Conservation (phyloP, 2,329 filamentous ascomycete genomes). For the Aspergillus eucalypticola region DNA sequence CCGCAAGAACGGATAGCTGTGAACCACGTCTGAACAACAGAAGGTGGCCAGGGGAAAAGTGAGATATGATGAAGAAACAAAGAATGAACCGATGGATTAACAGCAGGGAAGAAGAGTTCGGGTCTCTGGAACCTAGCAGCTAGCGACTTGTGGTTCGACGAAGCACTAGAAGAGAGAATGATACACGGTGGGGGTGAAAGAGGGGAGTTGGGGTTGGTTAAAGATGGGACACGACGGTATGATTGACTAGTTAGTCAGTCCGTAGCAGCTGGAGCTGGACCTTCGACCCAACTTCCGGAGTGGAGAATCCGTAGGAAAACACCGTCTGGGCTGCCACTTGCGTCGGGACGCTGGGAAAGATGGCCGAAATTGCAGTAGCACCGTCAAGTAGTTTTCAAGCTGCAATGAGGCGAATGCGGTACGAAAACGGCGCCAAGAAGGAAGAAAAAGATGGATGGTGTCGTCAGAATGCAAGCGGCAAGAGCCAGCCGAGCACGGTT, state of each 20-base stretch:
- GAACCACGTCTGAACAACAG: conserved; percentile 27
- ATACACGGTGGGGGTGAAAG: conserved; percentile 21
- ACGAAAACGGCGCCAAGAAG: conserved; percentile 31
- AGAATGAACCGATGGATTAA: conserved; percentile 27
- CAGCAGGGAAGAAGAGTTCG: conserved; percentile 24
- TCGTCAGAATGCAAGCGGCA: conserved; percentile 41
- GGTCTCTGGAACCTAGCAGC: conserved; percentile 27
- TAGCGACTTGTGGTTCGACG: conserved; percentile 22
- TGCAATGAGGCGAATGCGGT: conserved; percentile 12
- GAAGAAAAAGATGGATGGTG: conserved; percentile 28
- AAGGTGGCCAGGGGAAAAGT: conserved; percentile 19
- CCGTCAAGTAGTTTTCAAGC: conserved; percentile 1
- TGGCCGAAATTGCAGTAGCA: conserved; percentile 5
- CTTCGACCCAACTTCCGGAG: conserved; percentile 23
- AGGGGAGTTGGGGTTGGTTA: conserved; percentile 19
- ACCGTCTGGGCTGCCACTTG: background rate
- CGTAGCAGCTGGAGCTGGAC: conserved; percentile 14
- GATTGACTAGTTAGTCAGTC: conserved; percentile 21
- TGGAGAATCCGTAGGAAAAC: conserved; percentile 20
- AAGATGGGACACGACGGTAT: conserved; percentile 27
- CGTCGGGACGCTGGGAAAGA: background rate
- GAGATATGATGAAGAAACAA: conserved; percentile 19
- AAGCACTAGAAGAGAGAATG: conserved; percentile 24
- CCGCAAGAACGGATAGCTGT: conserved; percentile 22
- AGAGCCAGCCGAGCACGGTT: conserved; percentile 33